Base-by-base conservation (phyloP, 805 yeast genomes). In the Ogataea minuta region DNA sequence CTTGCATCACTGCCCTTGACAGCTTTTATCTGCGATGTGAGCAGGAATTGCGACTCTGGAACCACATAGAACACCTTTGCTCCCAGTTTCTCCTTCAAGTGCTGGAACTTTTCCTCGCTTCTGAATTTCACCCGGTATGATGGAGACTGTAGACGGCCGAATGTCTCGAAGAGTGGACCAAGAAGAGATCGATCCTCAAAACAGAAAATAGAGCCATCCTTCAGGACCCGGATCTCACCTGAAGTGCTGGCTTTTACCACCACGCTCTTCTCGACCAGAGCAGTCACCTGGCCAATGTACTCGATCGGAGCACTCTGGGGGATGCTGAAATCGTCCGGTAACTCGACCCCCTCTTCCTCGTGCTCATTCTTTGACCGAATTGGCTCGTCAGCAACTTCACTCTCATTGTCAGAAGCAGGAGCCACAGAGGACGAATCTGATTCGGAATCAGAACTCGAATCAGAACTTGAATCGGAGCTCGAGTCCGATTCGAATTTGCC, bases 1-100 rank as follows among this genome's bases (percentile, higher is more conserved):
- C 95, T 84, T 0, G 99, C 99, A 66, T 93, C 99, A 2, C 89
- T 82, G 16, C 98, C 99, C 54, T 83, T 90, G 13, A 80, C 43
- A 15, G 72, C 66, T 51, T 79, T 85, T 39, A 90, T 72, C 16
- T 76, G 65, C 36, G 83, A 84, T 0, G 98, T 91, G 47, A 80
- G 77, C 7, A 84, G 68, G 63, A 89, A 91, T 39, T 83, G 74
- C 0, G 96, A 83, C 25, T 77, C 84, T 2, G 89, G 82, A 2
- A 85, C 93, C 5, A 90, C 91, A 50, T 84, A 87, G 59, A 53
- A 87, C 0, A 83, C 91, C 29, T 71, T 71, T 11, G 62, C 59
- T 1, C 87, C 90, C 36, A 71, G 71, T 17, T 55, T 63, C 2
- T 64, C 71, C 34, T 67, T 66, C 41, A 75, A 69, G n/a, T 60